These are phyloP conservation scores for Triticum turgidum DNA, from an alignment of 176 grass and related monocot genomes.

Conservation along the genomic window DNA sequence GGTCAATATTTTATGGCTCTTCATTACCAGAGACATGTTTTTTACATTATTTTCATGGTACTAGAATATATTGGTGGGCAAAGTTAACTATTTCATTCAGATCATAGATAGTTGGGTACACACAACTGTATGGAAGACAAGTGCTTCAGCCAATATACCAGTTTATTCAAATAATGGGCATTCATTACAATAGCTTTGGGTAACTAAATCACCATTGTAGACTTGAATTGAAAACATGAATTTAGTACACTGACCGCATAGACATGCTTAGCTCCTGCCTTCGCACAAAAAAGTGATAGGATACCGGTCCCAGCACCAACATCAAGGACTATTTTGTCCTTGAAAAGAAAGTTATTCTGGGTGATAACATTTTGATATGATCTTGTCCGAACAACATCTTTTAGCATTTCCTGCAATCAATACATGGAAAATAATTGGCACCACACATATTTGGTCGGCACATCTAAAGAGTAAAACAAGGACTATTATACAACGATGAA, in stretches of 20 bases:
- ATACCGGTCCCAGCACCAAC: slow-evolving; percentile 94
- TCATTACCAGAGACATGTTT: background rate
- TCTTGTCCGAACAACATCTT: slow-evolving; percentile 83
- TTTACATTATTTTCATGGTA: background rate
- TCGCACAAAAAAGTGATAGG: slow-evolving; percentile 95
- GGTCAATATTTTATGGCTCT: background rate
- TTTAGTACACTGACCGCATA: slow-evolving; percentile 63
- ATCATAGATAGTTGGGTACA: background rate
- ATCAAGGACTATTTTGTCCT: slow-evolving; percentile 95
- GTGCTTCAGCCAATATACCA: background rate
- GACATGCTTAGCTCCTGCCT: slow-evolving; percentile 97
- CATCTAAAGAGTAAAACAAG: slow-evolving; percentile 1
- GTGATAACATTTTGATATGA: slow-evolving; percentile 95
- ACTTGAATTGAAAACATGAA: background rate
- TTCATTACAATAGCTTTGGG: background rate
- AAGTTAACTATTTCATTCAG: background rate
- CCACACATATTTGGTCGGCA: background rate
- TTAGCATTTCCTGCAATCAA: slow-evolving; percentile 88
- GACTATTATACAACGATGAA: background rate
- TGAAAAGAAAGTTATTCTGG: slow-evolving; percentile 85
- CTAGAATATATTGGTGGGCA: background rate
- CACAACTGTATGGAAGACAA: background rate
- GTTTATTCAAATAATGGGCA: background rate
- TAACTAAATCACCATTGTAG: background rate
- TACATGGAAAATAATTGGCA: slow-evolving; percentile 16